phyloP scores from a whole-genome alignment of 306 rosid genomes.

The Vicia villosa region DNA sequence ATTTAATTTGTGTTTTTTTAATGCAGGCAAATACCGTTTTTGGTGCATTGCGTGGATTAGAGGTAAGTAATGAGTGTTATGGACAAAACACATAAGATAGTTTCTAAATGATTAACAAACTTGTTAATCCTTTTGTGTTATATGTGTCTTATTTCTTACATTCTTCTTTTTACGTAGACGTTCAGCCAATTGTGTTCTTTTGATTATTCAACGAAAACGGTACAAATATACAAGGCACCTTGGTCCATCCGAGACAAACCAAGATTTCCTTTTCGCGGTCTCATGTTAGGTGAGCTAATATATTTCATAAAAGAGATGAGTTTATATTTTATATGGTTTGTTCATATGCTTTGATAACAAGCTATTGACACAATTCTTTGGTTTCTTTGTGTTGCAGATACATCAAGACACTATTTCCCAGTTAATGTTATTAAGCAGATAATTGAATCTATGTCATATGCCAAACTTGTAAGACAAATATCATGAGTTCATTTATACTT shows the following conservation, averaged over 20 bases:
- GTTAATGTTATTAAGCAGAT: too few relatives aligned
- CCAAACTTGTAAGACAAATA: too few relatives aligned
- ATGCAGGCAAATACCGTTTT: slow-evolving; percentile 51
- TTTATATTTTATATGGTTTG: slow-evolving; percentile 7
- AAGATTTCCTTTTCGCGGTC: slow-evolving; percentile 86
- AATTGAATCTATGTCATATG: too few relatives aligned
- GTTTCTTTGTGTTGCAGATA: slow-evolving; percentile 67
- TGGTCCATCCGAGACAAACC: slow-evolving; percentile 88
- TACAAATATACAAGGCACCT: slow-evolving; percentile 73
- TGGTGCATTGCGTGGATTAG: slow-evolving; percentile 57
- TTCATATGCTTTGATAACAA: slow-evolving; percentile 26
- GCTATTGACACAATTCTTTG: slow-evolving; percentile 37
- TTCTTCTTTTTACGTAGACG: slow-evolving; percentile 57
- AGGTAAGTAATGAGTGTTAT: slow-evolving; percentile 39
- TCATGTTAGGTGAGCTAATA: slow-evolving; percentile 68
- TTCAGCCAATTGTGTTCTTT: slow-evolving; percentile 93
- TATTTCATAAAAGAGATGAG: slow-evolving; percentile 20
- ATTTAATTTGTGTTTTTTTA: neutral
- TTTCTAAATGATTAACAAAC: slow-evolving; percentile 15
- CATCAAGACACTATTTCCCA: too few relatives aligned
- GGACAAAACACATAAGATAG: neutral
- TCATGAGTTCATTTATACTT: too few relatives aligned
- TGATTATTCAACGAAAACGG: slow-evolving; percentile 69
- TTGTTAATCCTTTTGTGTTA: slow-evolving; percentile 16
- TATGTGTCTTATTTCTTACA: slow-evolving; percentile 21